A percentile compares a stretch with the other conserved stretches of the same genome.
Conservation (phyloP, 2,329 filamentous ascomycete genomes). For the Mariannaea sp. region DNA sequence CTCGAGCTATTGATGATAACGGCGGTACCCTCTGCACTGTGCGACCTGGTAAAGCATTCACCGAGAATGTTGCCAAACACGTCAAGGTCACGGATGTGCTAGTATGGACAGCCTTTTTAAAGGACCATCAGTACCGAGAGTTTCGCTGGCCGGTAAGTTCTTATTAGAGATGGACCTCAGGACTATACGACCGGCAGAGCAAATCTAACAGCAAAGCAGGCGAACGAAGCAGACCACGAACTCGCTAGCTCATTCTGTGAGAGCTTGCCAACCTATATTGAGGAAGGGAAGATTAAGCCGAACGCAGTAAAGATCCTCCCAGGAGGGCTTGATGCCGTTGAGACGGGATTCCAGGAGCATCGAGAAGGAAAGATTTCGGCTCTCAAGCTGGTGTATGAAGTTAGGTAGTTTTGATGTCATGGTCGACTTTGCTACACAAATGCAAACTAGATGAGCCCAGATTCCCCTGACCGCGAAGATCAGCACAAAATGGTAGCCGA, state of each 20-base stretch:
- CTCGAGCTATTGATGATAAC: slow-evolving; percentile 35
- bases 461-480: too few relatives aligned
- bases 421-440: too few relatives aligned
- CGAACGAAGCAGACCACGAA: slow-evolving; percentile 43
- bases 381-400: slow-evolving; percentile 47
- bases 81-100: slow-evolving; percentile 48
- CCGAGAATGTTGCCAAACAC: slow-evolving; percentile 40
- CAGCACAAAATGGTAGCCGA: too few relatives aligned
- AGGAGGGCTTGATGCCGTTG: slow-evolving; percentile 41
- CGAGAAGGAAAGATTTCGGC: slow-evolving; percentile 46
- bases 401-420: too few relatives aligned
- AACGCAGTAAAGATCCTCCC: slow-evolving; percentile 39
- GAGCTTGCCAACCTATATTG: slow-evolving; percentile 42
- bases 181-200: too few relatives aligned
- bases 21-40: slow-evolving; percentile 48
- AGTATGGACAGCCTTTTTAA: slow-evolving; percentile 50
- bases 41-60: slow-evolving; percentile 46
- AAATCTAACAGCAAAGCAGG: slow-evolving; percentile 29
- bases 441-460: too few relatives aligned
- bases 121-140: slow-evolving; percentile 44
- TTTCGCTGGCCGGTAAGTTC: slow-evolving; percentile 45
- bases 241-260: slow-evolving; percentile 45
- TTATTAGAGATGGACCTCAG: not conserved
- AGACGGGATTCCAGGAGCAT: slow-evolving; percentile 44
- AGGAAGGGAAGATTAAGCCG: slow-evolving; percentile 42